Percentiles rank a stretch among this genome's conserved stretches.
Evolutionary conservation across 306 rosid genomes (phyloP).

Genomic region (Senna tora): DNA sequence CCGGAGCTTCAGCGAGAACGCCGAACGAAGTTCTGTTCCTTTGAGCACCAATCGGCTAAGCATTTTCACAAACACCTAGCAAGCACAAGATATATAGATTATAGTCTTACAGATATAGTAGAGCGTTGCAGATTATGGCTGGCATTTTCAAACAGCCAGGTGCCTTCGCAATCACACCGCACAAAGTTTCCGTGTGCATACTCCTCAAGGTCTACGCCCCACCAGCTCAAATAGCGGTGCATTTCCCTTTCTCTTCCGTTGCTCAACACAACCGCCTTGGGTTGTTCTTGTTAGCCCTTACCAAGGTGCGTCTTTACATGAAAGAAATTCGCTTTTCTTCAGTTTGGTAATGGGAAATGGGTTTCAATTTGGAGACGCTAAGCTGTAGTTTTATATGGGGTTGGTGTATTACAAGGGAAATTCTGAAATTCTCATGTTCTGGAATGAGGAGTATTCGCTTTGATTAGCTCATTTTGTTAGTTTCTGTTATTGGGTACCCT

Average conservation of each 20-base stretch:
- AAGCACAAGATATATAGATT: not conserved
- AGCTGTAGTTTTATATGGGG: not conserved
- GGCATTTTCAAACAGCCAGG: conserved; percentile 74
- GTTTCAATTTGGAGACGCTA: not conserved
- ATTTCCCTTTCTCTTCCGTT: conserved; percentile 76
- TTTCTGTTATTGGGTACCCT: not conserved
- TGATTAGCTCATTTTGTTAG: not conserved
- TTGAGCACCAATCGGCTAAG: not conserved
- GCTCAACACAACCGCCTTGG: conserved; percentile 85
- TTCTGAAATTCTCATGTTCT: not conserved
- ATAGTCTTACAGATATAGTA: no score
- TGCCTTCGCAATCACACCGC: conserved; percentile 78
- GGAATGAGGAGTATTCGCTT: not conserved
- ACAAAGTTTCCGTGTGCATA: conserved; percentile 86
- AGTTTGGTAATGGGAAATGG: not conserved
- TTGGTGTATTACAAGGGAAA: not conserved
- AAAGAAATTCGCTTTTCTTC: not conserved
- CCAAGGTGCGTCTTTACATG: conserved; percentile 55
- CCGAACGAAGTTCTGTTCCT: not conserved
- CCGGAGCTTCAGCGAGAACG: not conserved
- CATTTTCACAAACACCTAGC: not conserved
- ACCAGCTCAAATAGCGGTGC: conserved; percentile 63
- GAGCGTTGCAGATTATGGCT: conserved; percentile 48
- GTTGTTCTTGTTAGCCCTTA: conserved; percentile 74
- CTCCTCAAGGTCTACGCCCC: conserved; percentile 85